A percentile compares a stretch with the other conserved stretches of the same genome.
Evolutionary conservation across 805 yeast genomes (phyloP).

Genomic region (Candida sphagnicola): DNA sequence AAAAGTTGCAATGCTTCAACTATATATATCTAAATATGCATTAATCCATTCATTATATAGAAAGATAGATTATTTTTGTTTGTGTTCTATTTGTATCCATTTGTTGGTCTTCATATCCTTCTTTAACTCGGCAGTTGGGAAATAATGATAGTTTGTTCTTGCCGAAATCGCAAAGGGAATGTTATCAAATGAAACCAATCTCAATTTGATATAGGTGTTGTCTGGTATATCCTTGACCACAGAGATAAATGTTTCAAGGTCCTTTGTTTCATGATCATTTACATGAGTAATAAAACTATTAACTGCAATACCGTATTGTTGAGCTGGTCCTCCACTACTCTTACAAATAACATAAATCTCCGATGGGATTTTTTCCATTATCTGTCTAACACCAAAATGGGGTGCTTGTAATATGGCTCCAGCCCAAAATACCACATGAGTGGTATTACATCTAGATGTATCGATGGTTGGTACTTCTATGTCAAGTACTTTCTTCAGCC

Average conservation of each 20-base stretch:
- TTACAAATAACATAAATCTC: slow-evolving; percentile 78
- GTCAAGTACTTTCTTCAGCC: slow-evolving; percentile 63
- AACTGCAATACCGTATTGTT: slow-evolving; percentile 71
- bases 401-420: slow-evolving; percentile 83
- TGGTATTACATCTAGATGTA: slow-evolving; percentile 55
- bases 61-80: slow-evolving; percentile 13
- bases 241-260: slow-evolving; percentile 60
- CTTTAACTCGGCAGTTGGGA: slow-evolving; percentile 65
- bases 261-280: slow-evolving; percentile 70
- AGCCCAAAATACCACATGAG: slow-evolving; percentile 72
- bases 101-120: slow-evolving; percentile 43
- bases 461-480: slow-evolving; percentile 62
- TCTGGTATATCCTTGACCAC: slow-evolving; percentile 73
- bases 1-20: too few species aligned
- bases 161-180: slow-evolving; percentile 82
- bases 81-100: slow-evolving; percentile 48
- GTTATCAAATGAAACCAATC: slow-evolving; percentile 80
- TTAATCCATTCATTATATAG: too few species aligned
- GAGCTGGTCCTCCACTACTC: slow-evolving; percentile 81
- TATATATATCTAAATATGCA: too few species aligned
- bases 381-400: slow-evolving; percentile 90
- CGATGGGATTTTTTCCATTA: slow-evolving; percentile 71
- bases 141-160: slow-evolving; percentile 86
- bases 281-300: slow-evolving; percentile 89
- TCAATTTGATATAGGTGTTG: slow-evolving; percentile 72